Percentiles rank a stretch among this genome's conserved stretches.
These are phyloP conservation scores for Haplosporangium gracile DNA, from an alignment of 192 early-diverging fungal species.

Conservation along the genomic window DNA sequence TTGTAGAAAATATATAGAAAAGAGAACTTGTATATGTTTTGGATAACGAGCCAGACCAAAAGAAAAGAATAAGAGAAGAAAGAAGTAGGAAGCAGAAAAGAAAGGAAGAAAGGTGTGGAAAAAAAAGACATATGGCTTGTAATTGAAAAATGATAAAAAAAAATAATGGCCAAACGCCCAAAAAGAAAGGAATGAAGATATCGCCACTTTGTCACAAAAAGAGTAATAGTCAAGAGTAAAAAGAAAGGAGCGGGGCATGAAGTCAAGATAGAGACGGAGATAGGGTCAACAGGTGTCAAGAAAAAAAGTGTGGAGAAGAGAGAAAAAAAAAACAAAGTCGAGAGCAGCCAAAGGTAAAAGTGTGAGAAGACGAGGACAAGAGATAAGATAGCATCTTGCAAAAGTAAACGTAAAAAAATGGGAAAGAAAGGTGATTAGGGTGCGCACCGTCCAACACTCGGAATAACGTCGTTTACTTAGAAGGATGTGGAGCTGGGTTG, in stretches of 20 bases:
- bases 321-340: background rate
- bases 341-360: background rate
- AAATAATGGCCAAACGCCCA: background rate
- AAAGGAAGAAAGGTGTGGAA: background rate
- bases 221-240: background rate
- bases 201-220: background rate
- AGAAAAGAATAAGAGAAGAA: background rate
- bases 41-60: background rate
- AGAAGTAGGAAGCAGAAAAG: background rate
- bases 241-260: background rate
- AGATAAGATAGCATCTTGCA: constrained; percentile 6
- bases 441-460: constrained; percentile 4
- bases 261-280: background rate
- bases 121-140: background rate
- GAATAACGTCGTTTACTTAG: background rate
- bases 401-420: background rate
- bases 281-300: background rate
- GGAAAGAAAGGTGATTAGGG: background rate
- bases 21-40: background rate
- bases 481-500: background rate
- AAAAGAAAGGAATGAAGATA: background rate
- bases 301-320: background rate
- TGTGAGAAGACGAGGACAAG: background rate
- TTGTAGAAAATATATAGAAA: background rate
- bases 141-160: background rate